Percentiles rank a stretch among this genome's conserved stretches.
Conservation (phyloP, 768 basidiomycete genomes). For the Cystofilobasidium ferigula region DNA sequence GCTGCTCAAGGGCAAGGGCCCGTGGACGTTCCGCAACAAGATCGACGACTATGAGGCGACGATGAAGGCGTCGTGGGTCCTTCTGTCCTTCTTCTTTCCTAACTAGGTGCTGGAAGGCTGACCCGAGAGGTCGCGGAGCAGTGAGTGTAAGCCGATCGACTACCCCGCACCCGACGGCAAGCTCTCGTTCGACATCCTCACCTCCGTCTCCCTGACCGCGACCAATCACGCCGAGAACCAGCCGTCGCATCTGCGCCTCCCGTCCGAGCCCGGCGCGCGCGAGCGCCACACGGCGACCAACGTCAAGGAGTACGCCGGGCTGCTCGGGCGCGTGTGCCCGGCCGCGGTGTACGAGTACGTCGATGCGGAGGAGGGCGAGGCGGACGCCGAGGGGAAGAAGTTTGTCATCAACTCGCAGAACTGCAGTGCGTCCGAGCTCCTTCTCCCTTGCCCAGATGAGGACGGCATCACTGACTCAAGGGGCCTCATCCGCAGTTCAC, state of each 20-base stretch:
- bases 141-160: constrained; percentile 58
- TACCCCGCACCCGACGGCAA: constrained; percentile 83
- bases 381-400: constrained; percentile 59
- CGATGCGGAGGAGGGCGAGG: constrained; percentile 47
- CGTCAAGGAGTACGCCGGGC: constrained; percentile 60
- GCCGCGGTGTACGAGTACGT: constrained; percentile 97
- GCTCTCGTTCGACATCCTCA: constrained; percentile 84
- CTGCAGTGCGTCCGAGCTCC: constrained; percentile 30
- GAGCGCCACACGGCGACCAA: constrained; percentile 64
- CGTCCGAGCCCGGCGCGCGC: constrained; percentile 44
- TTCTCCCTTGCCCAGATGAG: background rate
- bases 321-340: constrained; percentile 82
- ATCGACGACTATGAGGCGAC: constrained; percentile 58
- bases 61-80: constrained; percentile 46
- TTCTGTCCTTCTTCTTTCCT: no score
- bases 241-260: constrained; percentile 73
- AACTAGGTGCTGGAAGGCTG: no score
- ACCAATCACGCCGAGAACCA: constrained; percentile 98
- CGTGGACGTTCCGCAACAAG: constrained; percentile 79
- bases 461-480: no score
- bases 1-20: constrained; percentile 68
- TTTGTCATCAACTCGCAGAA: constrained; percentile 95
- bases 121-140: constrained; percentile 22
- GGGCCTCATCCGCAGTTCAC: constrained; percentile 57
- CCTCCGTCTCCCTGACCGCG: constrained; percentile 74